Percentiles rank a stretch among this genome's conserved stretches.
Conservation (phyloP, 2,329 filamentous ascomycete species). For the Aspergillus ruber region DNA sequence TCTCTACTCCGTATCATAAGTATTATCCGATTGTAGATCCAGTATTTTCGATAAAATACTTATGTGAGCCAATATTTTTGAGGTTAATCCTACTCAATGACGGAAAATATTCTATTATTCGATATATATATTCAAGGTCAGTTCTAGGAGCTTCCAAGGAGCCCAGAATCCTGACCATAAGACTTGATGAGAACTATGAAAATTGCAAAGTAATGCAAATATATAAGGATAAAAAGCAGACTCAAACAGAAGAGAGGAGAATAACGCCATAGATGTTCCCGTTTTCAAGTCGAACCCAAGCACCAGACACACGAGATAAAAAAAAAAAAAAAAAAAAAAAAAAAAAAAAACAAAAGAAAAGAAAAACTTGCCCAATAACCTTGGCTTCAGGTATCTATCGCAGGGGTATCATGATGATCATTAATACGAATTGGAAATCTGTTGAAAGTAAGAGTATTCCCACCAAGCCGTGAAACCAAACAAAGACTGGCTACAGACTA, state of each 20-base stretch:
- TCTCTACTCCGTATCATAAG: background rate
- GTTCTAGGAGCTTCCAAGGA: background rate
- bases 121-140: background rate
- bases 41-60: background rate
- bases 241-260: conserved; percentile 1
- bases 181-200: background rate
- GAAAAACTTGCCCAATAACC: conserved; percentile 3
- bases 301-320: background rate
- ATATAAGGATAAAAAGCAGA: background rate
- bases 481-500: conserved; percentile 8
- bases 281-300: background rate
- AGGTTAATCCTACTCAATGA: background rate
- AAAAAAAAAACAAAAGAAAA: conserved; percentile 3
- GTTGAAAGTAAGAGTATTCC: background rate
- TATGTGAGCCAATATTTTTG: background rate
- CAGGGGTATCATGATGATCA: conserved; percentile 28
- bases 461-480: background rate
- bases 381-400: conserved; percentile 11
- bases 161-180: background rate
- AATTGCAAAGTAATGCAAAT: background rate
- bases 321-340: conserved; percentile 3
- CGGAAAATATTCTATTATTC: no score
- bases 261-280: background rate
- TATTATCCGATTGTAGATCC: background rate
- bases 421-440: background rate